Conservation (phyloP, 768 basidiomycete species). For the Lentinula sp. region DNA sequence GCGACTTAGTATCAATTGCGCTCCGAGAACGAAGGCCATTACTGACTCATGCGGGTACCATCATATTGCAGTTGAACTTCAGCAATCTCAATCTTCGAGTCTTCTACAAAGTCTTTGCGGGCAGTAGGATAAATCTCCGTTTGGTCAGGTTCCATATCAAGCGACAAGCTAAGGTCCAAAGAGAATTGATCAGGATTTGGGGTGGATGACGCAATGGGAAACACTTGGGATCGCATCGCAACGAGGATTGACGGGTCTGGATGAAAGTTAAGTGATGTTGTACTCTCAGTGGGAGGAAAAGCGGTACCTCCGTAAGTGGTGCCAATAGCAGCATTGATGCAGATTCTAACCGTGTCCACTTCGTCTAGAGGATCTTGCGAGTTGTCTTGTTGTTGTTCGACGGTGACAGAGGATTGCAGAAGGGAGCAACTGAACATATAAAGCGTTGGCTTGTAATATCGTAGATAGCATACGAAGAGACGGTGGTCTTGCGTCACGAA, state of each 20-base stretch:
- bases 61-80: slow-evolving; percentile 52
- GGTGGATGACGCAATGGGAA: slow-evolving; percentile 27
- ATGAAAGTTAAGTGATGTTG: background rate
- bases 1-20: background rate
- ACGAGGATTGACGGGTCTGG: slow-evolving; percentile 53
- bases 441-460: slow-evolving; percentile 34
- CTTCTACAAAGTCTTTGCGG: slow-evolving; percentile 57
- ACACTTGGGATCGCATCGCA: slow-evolving; percentile 53
- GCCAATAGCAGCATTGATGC: slow-evolving; percentile 54
- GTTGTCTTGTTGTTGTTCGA: slow-evolving; percentile 26
- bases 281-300: background rate
- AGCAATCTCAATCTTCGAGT: slow-evolving; percentile 51
- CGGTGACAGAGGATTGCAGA: slow-evolving; percentile 25
- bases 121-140: slow-evolving; percentile 23
- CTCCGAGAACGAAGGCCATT: background rate
- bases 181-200: slow-evolving; percentile 22
- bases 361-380: slow-evolving; percentile 23
- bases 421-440: slow-evolving; percentile 47
- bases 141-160: slow-evolving; percentile 22
- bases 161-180: slow-evolving; percentile 35
- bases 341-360: slow-evolving; percentile 36
- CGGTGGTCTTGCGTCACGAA: slow-evolving; percentile 61
- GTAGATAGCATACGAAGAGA: slow-evolving; percentile 48
- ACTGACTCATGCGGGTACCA: slow-evolving; percentile 36
- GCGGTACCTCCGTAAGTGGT: slow-evolving; percentile 50